These are phyloP conservation scores for Lyophyllum decastes DNA, from an alignment of 768 basidiomycete species.

Conservation along the genomic window DNA sequence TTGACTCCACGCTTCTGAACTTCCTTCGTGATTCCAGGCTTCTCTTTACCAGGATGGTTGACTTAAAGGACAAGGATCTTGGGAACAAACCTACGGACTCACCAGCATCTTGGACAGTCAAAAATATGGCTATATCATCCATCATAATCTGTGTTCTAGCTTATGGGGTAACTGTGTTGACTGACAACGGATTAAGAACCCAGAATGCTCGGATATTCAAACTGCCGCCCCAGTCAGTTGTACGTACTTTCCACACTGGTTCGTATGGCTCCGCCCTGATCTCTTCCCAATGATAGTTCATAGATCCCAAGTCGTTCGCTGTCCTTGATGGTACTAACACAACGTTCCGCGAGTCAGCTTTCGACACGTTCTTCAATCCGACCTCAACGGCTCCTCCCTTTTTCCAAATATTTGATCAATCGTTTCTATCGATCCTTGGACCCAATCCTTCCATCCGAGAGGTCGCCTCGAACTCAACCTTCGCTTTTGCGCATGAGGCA, in stretches of 20 bases:
- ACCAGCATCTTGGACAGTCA: background rate
- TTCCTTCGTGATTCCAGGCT: background rate
- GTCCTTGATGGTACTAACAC: constrained; percentile 46
- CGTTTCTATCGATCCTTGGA: constrained; percentile 65
- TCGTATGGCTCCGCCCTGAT: background rate
- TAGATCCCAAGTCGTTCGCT: constrained; percentile 51
- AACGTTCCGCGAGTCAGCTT: constrained; percentile 38
- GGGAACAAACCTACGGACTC: background rate
- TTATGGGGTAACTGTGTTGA: constrained; percentile 2
- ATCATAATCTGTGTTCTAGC: constrained; percentile 4
- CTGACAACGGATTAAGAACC: background rate
- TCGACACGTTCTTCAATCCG: constrained; percentile 55
- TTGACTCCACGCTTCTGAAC: background rate
- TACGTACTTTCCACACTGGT: constrained; percentile 15
- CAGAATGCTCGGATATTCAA: constrained; percentile 4
- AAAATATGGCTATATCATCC: background rate
- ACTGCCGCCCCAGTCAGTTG: constrained; percentile 32
- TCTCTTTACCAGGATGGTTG: constrained; percentile 6
- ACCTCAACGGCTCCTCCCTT: constrained; percentile 58
- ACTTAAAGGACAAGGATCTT: background rate
- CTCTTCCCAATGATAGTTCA: constrained; percentile 35
- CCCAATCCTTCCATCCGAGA: constrained; percentile 53
- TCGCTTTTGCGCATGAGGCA: constrained; percentile 80
- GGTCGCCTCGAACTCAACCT: constrained; percentile 60
- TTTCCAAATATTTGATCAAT: constrained; percentile 52